phyloP scores from a whole-genome alignment of 805 yeast genomes.

The Lipomyces starkeyi region DNA sequence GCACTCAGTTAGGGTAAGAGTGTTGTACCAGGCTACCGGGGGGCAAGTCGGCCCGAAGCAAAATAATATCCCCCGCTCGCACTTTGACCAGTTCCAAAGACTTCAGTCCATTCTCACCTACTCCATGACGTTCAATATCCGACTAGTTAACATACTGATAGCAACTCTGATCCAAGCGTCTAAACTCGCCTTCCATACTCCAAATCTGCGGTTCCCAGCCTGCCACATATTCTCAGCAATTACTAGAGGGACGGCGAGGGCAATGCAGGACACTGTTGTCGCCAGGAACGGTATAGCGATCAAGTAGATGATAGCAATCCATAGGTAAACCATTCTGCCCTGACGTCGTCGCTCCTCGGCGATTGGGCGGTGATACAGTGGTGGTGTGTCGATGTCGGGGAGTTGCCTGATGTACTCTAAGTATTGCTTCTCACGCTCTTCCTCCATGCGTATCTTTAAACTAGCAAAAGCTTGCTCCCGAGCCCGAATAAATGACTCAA shows the following conservation, averaged over 20 bases:
- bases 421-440: constrained; percentile 1
- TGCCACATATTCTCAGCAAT: background rate
- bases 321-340: background rate
- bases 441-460: background rate
- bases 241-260: background rate
- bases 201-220: background rate
- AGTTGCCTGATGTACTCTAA: background rate
- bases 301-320: background rate
- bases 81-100: too few species aligned
- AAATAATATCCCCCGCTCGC: background rate
- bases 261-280: background rate
- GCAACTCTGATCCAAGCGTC: background rate
- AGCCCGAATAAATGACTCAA: background rate
- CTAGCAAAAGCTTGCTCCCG: constrained; percentile 1
- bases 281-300: background rate
- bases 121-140: background rate
- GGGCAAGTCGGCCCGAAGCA: background rate
- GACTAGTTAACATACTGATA: background rate
- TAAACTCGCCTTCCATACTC: background rate
- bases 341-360: background rate
- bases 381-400: background rate
- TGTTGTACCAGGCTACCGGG: too few species aligned
- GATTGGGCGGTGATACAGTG: background rate
- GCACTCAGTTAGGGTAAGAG: too few species aligned
- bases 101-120: too few species aligned